These are phyloP conservation scores for Pulveroboletus sp. DNA, from an alignment of 768 basidiomycete genomes.

Conservation along the genomic window DNA sequence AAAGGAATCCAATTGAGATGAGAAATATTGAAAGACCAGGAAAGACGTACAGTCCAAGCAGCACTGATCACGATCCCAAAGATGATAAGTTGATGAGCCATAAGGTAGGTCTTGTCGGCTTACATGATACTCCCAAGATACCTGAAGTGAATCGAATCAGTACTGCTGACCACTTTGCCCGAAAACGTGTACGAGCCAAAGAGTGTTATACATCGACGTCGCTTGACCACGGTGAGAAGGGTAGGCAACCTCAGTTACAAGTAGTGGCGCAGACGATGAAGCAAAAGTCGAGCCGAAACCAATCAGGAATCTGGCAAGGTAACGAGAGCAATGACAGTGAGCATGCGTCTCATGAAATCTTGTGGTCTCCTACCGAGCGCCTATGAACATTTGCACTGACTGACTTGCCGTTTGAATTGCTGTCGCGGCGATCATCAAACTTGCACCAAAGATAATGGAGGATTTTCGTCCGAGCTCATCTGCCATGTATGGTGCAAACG, in stretches of 20 bases:
- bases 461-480: background rate
- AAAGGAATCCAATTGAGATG: background rate
- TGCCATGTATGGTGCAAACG: background rate
- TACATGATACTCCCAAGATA: background rate
- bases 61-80: background rate
- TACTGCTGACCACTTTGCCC: background rate
- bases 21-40: background rate
- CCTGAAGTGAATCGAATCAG: background rate
- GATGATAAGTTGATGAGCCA: background rate
- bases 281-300: background rate
- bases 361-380: background rate
- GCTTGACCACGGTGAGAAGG: background rate
- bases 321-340: background rate
- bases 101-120: background rate
- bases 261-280: background rate
- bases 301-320: background rate
- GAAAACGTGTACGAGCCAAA: background rate
- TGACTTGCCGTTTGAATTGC: background rate
- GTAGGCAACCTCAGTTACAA: background rate
- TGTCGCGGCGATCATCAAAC: background rate
- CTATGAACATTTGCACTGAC: background rate
- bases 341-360: background rate
- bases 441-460: background rate
- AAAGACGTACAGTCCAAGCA: background rate
- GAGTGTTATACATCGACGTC: background rate